Base-by-base conservation (phyloP, 164 flowering plant species). In the Santalum album region DNA sequence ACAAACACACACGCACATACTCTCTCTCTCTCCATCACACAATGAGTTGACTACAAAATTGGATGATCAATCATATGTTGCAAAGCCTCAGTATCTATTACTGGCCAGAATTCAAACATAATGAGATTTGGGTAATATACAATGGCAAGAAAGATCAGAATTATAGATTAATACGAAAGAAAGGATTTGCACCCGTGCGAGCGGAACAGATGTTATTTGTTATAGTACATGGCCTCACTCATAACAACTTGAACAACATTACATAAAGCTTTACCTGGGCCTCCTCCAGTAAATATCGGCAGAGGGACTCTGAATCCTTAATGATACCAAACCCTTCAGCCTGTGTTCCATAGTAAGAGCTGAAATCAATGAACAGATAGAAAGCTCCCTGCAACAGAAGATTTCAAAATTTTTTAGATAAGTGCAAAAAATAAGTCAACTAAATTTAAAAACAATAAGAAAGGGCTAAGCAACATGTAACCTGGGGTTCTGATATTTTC, bases 401-500 rank as follows among this genome's bases (percentile, higher is more conserved):
- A 23, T 12, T 25, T 50, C 18, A 50, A 12, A 25, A 25, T 6
- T 2, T 18, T 3, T 18, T 26, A 14, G 10, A 2, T 25, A 18
- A 25, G 16, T 14, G 5, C n/a, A n/a, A n/a, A 23, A 7, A 48
- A 48, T 10, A 48, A 10, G 11, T 6, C 7, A 22, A 35, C 12
- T 36, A 51, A 19, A 18, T 39, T 48, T 4, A 46, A n/a, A 46
- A 20, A 46, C 18, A 43, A 23, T 5, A 18, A 22, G 3, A 1
- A 51, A 22, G 26, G 12, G 24, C 9, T 17, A 59, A 38, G 34
- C 12, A 23, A 49, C 15, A 20, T 32, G n/a, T 10, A 71, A 86
- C 98, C 98, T 75, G 86, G 38, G 97, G 99, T 67, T 78, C 91
- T 50, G 87, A 81, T 27, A 92, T 75, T 68, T 81, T 85, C 25